phyloP scores from a whole-genome alignment of 2,329 filamentous ascomycete species.

The Capronia epimyces region DNA sequence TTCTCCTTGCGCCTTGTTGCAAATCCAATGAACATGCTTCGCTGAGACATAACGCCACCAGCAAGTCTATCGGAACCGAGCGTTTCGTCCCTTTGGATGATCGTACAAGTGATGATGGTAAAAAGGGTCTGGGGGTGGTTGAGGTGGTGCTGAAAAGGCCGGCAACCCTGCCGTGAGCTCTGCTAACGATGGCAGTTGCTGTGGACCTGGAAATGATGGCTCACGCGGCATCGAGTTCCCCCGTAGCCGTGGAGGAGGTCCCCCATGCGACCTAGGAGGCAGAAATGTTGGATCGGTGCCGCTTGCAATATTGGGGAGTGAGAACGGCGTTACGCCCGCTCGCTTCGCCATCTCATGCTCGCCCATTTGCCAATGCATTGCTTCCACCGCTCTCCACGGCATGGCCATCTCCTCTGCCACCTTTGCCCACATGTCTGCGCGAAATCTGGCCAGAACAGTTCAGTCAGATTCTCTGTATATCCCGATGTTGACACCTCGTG shows the following conservation, averaged over 20 bases:
- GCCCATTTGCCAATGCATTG: conserved; percentile 97
- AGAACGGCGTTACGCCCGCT: conserved; percentile 83
- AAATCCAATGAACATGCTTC: conserved; percentile 32
- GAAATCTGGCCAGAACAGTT: conserved; percentile 62
- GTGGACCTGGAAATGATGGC: conserved; percentile 34
- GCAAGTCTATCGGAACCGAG: conserved; percentile 30
- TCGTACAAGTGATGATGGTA: conserved; percentile 31
- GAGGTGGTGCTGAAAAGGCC: conserved; percentile 39
- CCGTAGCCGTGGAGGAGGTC: conserved; percentile 34
- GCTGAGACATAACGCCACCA: conserved; percentile 25
- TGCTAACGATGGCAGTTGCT: conserved; percentile 42
- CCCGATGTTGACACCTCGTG: not conserved
- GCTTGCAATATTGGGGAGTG: conserved; percentile 49
- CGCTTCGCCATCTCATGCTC: conserved; percentile 89
- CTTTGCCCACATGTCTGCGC: conserved; percentile 95
- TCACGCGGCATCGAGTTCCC: conserved; percentile 36
- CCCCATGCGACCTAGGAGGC: conserved; percentile 14
- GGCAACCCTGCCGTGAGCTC: conserved; percentile 45
- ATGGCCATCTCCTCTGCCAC: conserved; percentile 92
- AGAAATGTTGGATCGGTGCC: conserved; percentile 11
- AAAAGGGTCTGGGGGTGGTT: conserved; percentile 18
- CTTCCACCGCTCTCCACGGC: conserved; percentile 91
- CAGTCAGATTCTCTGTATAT: not conserved
- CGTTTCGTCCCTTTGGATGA: conserved; percentile 35
- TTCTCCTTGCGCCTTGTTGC: conserved; percentile 32